These are phyloP conservation scores for Acanthamoeba royreba DNA, from an alignment of 208 protist species.

Conservation along the genomic window DNA sequence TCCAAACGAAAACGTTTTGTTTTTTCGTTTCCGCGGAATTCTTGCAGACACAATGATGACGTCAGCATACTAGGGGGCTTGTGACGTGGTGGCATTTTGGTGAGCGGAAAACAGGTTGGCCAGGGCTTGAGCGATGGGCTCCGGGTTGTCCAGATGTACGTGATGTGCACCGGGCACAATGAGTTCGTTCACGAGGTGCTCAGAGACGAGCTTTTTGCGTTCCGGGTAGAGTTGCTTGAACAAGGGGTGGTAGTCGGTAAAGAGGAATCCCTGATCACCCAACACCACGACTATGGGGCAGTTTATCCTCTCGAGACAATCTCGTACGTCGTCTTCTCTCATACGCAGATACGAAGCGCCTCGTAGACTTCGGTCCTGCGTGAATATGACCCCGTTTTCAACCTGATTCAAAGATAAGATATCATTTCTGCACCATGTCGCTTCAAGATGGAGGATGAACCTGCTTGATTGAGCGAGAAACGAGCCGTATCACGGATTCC, in stretches of 20 bases:
- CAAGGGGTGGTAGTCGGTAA: not conserved
- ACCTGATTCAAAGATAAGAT: not conserved
- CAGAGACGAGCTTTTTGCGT: not conserved
- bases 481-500: not conserved
- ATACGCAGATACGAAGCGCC: not conserved
- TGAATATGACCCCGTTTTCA: not conserved
- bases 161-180: not conserved
- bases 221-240: constrained; percentile 6
- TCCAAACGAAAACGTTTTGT: not conserved
- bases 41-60: not conserved
- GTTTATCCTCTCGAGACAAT: not conserved
- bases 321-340: not conserved
- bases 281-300: not conserved
- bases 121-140: not conserved
- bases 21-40: not conserved
- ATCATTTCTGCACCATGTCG: not conserved
- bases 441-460: not conserved
- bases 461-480: not conserved
- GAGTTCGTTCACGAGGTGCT: not conserved
- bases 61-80: no score
- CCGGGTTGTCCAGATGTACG: not conserved
- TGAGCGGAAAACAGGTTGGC: not conserved
- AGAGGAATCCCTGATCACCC: not conserved
- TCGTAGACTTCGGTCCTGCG: not conserved
- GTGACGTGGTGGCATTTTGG: not conserved